Base-by-base conservation (phyloP, 2,329 filamentous ascomycete genomes). In the Talaromyces amestolkiae region DNA sequence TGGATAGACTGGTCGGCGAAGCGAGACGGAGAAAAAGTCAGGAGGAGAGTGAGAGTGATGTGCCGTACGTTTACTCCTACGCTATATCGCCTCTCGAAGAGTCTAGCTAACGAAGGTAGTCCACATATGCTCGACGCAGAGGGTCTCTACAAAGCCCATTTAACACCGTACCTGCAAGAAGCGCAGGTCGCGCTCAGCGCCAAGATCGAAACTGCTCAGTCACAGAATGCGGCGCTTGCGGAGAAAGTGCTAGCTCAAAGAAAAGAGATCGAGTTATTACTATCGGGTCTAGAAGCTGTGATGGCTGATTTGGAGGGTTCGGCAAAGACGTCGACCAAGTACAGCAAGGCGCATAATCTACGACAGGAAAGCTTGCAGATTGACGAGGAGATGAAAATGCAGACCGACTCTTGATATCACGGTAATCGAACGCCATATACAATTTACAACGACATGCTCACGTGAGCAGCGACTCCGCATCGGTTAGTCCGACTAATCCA, bases 1-100 rank as follows among this genome's bases (percentile, higher is more conserved):
- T 89, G 68, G 87, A 89, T 72, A 77, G 81, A 43, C 77, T 87
- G 68, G 82, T 89, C 33, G 83, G 82, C 33, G 86, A 88, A 68
- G 87, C 86, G 11, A 83, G 81, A 70, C 73, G 75, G 68, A 78
- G 86, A 68, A 86, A 81, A 74, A 80, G 81, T 71, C 80, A 73
- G 71, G 74, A 61, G 67, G 75, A 71, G 71, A 79, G 61, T 71
- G 76, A 68, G 75, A 76, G 53, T 72, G 74, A 76, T 65, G 73
- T 81, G 61, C 79, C 83, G 83, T 86, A 76, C 65, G 59, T 45
- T 63, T 60, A 43, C 41, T 19, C 11, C 35, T 13, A 37, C 35
- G 9, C 13, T 11, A 5, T 11, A 22, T 11, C 9, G 13, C 11
- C 19, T 47, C 10, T 24, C 3, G 5, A 9, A 35, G 27, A 17